Evolutionary conservation across 2,329 filamentous ascomycete species (phyloP).

Genomic region (Didymella keratinophila): DNA sequence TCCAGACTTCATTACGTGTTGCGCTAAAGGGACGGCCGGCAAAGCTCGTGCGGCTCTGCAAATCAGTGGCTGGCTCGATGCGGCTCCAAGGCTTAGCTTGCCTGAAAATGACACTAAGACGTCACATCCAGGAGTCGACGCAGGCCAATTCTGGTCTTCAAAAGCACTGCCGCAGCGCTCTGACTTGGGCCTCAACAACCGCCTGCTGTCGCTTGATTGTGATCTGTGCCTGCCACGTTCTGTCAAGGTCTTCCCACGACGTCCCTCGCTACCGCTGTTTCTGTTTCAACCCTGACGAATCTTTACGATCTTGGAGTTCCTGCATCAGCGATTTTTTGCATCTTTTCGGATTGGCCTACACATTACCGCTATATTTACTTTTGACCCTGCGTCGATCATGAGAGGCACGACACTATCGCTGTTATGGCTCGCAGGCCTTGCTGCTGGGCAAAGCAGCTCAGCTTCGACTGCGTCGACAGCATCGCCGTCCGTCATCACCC

Average conservation of each 20-base stretch:
- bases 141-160: constrained; percentile 12
- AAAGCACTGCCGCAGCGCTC: constrained; percentile 19
- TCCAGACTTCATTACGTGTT: constrained; percentile 17
- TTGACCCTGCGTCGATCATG: constrained; percentile 27
- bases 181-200: constrained; percentile 17
- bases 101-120: constrained; percentile 11
- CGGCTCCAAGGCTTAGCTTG: constrained; percentile 15
- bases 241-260: constrained; percentile 4
- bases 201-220: constrained; percentile 4
- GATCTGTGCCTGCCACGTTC: constrained; percentile 9
- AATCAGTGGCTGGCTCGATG: constrained; percentile 18
- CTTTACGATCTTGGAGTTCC: constrained; percentile 8
- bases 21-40: constrained; percentile 15
- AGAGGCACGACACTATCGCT: constrained; percentile 31
- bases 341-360: constrained; percentile 4
- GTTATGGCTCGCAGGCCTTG: constrained; percentile 37
- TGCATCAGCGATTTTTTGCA: constrained; percentile 8
- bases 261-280: constrained; percentile 5
- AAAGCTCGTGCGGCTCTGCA: constrained; percentile 17
- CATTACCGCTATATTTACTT: constrained; percentile 19
- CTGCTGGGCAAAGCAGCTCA: constrained; percentile 37
- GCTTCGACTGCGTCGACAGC: constrained; percentile 27
- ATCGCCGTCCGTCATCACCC: constrained; percentile 36
- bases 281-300: constrained; percentile 11
- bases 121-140: constrained; percentile 17